Percentiles rank a stretch among this genome's conserved stretches.
Evolutionary conservation across 495 filamentous ascomycete genomes (phyloP).

Genomic region (Ascodesmis nigricans): DNA sequence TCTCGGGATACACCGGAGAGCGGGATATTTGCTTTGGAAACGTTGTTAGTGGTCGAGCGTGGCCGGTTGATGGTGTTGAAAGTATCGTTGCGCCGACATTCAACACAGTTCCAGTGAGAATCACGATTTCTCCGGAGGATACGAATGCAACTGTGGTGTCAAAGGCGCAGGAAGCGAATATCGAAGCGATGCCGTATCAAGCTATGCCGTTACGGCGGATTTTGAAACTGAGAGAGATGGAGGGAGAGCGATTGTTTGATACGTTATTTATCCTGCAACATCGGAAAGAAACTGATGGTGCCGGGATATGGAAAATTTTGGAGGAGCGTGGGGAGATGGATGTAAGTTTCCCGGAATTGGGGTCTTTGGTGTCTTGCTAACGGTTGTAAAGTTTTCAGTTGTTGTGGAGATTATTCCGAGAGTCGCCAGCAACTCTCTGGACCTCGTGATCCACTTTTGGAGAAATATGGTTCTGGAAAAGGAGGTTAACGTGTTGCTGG

Average conservation of each 20-base stretch:
- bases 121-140: slow-evolving; percentile 25
- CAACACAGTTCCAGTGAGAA: slow-evolving; percentile 63
- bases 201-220: slow-evolving; percentile 44
- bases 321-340: slow-evolving; percentile 57
- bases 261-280: slow-evolving; percentile 55
- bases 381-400: slow-evolving; percentile 31
- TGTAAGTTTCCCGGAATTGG: slow-evolving; percentile 24
- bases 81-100: slow-evolving; percentile 66
- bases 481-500: slow-evolving; percentile 25
- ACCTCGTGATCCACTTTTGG: slow-evolving; percentile 27
- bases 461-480: slow-evolving; percentile 25
- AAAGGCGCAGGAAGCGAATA: slow-evolving; percentile 34
- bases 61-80: slow-evolving; percentile 40
- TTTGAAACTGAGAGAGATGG: slow-evolving; percentile 26
- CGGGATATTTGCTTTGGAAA: slow-evolving; percentile 63
- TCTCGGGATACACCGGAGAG: slow-evolving; percentile 30
- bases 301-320: slow-evolving; percentile 39
- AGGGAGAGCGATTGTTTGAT: slow-evolving; percentile 40
- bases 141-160: slow-evolving; percentile 32
- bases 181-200: slow-evolving; percentile 37
- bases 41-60: slow-evolving; percentile 49
- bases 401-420: slow-evolving; percentile 47
- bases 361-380: slow-evolving; percentile 4
- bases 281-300: slow-evolving; percentile 22
- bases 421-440: slow-evolving; percentile 25